phyloP scores from a whole-genome alignment of 257 asterid genomes.

The Capsicum baccatum region DNA sequence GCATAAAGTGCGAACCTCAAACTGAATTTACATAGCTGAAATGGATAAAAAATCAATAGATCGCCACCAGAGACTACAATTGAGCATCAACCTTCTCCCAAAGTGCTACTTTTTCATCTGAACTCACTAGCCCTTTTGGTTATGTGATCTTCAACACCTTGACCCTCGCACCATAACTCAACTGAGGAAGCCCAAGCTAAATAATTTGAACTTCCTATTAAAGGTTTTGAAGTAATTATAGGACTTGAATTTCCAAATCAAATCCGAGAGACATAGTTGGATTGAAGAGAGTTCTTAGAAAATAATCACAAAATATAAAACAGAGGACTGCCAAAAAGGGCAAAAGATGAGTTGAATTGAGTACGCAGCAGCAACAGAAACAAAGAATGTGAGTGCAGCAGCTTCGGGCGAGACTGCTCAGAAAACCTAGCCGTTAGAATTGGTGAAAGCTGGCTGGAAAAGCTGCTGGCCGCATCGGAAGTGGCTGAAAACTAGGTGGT shows the following conservation, averaged over 20 bases:
- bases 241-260: background rate
- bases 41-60: background rate
- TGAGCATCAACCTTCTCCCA: background rate
- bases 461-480: background rate
- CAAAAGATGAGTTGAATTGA: background rate
- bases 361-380: background rate
- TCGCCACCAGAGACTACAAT: background rate
- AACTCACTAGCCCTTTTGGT: background rate
- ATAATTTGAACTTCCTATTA: background rate
- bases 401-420: background rate
- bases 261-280: background rate
- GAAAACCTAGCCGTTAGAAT: background rate
- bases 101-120: background rate
- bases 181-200: conserved; percentile 14
- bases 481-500: background rate
- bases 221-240: background rate
- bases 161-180: background rate
- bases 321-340: conserved; percentile 7
- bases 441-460: background rate
- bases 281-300: background rate
- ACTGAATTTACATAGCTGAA: background rate
- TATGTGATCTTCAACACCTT: background rate
- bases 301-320: background rate
- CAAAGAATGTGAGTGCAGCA: conserved; percentile 3
- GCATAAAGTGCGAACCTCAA: background rate